Percentiles rank a stretch among this genome's conserved stretches.
Conservation (phyloP, 352 stramenopile species). For the Globisporangium ultimum region DNA sequence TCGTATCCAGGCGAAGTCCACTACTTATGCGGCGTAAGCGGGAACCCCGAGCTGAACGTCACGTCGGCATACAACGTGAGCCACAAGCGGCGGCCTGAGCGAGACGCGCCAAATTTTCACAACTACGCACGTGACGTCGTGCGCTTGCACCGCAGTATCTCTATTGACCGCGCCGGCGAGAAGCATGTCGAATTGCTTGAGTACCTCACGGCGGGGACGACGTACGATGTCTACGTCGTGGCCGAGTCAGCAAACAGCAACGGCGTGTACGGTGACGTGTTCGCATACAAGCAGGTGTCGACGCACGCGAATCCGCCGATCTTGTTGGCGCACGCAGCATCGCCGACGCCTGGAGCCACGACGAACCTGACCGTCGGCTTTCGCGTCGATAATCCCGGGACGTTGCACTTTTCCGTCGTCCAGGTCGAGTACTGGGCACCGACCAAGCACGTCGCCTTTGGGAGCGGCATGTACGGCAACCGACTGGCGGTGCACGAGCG, state of each 20-base stretch:
- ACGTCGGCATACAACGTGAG: conserved; percentile 79
- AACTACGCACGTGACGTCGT: conserved; percentile 66
- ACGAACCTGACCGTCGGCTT: conserved; percentile 58
- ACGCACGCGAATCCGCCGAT: conserved; percentile 67
- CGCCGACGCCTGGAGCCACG: conserved; percentile 48
- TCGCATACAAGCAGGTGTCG: conserved; percentile 36
- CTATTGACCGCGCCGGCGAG: conserved; percentile 19
- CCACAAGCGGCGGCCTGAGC: conserved; percentile 32
- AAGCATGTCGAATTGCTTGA: conserved; percentile 58
- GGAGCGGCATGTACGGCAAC: conserved; percentile 61
- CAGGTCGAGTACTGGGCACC: conserved; percentile 30
- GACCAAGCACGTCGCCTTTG: conserved; percentile 32
- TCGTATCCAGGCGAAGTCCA: conserved; percentile 65
- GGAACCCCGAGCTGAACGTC: conserved; percentile 63
- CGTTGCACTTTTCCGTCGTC: conserved; percentile 63
- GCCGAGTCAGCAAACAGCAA: conserved; percentile 46
- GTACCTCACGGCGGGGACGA: conserved; percentile 51
- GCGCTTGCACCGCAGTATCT: conserved; percentile 35
- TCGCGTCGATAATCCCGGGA: conserved; percentile 46
- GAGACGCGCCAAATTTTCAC: conserved; percentile 39
- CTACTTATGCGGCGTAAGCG: conserved; percentile 56
- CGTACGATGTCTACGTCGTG: conserved; percentile 64
- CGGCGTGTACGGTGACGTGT: conserved; percentile 55
- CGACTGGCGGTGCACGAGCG: conserved; percentile 53
- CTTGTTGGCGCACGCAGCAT: conserved; percentile 58